Evolutionary conservation across 1,139 yeast species (phyloP).

Genomic region (Hansenula lynferdii): DNA sequence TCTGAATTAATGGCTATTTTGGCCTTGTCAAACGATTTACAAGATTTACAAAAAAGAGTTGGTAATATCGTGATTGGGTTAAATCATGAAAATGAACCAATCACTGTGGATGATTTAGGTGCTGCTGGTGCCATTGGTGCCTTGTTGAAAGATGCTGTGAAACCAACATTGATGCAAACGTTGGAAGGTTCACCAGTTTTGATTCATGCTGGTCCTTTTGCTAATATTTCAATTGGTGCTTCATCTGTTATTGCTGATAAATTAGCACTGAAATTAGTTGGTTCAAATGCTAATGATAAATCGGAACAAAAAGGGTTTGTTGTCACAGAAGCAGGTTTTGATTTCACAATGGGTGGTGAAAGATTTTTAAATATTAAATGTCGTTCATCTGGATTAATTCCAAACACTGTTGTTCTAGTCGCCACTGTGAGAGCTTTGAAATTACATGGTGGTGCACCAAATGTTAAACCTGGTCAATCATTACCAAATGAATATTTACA

Average conservation of each 20-base stretch:
- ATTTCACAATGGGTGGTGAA: conserved; percentile 88
- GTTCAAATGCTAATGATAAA: conserved; percentile 38
- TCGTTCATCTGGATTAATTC: conserved; percentile 66
- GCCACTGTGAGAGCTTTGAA: conserved; percentile 79
- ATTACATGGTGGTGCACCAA: conserved; percentile 81
- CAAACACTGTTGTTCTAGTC: conserved; percentile 71
- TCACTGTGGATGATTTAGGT: conserved; percentile 76
- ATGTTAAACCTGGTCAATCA: conserved; percentile 76
- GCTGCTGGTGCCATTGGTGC: conserved; percentile 83
- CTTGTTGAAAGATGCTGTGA: conserved; percentile 71
- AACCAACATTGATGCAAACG: conserved; percentile 82
- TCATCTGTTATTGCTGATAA: conserved; percentile 77
- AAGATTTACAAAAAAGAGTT: conserved; percentile 65
- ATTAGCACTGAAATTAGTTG: conserved; percentile 62
- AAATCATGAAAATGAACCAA: conserved; percentile 54
- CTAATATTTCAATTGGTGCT: conserved; percentile 82
- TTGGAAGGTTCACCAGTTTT: conserved; percentile 82
- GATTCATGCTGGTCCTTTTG: conserved; percentile 86
- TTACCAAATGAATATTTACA: conserved; percentile 63
- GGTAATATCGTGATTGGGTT: conserved; percentile 72
- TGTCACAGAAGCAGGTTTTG: conserved; percentile 83
- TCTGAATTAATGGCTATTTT: conserved; percentile 79
- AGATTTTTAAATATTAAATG: conserved; percentile 78
- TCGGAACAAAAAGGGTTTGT: conserved; percentile 51
- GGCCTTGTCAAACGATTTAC: conserved; percentile 62